phyloP scores from a whole-genome alignment of 2,329 filamentous ascomycete genomes.

The Alternaria viburni region DNA sequence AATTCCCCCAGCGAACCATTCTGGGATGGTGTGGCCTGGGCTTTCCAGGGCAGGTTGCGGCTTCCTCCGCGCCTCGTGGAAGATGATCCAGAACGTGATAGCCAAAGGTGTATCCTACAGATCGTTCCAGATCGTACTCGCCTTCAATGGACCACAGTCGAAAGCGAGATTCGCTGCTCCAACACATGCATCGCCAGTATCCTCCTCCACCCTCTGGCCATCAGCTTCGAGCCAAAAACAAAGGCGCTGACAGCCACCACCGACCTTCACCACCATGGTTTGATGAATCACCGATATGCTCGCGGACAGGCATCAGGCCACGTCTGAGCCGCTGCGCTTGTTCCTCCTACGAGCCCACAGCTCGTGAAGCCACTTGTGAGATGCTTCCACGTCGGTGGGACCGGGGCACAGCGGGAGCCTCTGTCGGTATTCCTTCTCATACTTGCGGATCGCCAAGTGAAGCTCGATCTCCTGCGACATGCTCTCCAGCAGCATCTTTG shows the following conservation, averaged over 20 bases:
- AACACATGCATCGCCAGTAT: background rate
- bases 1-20: background rate
- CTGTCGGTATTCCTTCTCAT: slow-evolving; percentile 30
- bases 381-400: slow-evolving; percentile 25
- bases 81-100: background rate
- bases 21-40: background rate
- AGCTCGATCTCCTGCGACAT: slow-evolving; percentile 28
- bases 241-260: background rate
- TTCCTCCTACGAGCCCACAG: slow-evolving; percentile 26
- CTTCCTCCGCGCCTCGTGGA: background rate
- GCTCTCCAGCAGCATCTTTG: slow-evolving; percentile 19
- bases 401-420: slow-evolving; percentile 33
- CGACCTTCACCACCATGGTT: background rate
- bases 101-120: background rate
- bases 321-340: slow-evolving; percentile 27
- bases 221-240: slow-evolving; percentile 4
- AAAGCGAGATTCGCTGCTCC: slow-evolving; percentile 3
- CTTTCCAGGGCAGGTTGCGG: background rate
- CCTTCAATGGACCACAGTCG: background rate
- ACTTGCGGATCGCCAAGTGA: slow-evolving; percentile 27
- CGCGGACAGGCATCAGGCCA: background rate
- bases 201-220: background rate
- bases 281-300: background rate
- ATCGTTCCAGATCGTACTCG: slow-evolving; percentile 3
- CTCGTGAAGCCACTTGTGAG: slow-evolving; percentile 32